phyloP scores from a whole-genome alignment of 78 protist species.

The Chrysochromulina tobinii region DNA sequence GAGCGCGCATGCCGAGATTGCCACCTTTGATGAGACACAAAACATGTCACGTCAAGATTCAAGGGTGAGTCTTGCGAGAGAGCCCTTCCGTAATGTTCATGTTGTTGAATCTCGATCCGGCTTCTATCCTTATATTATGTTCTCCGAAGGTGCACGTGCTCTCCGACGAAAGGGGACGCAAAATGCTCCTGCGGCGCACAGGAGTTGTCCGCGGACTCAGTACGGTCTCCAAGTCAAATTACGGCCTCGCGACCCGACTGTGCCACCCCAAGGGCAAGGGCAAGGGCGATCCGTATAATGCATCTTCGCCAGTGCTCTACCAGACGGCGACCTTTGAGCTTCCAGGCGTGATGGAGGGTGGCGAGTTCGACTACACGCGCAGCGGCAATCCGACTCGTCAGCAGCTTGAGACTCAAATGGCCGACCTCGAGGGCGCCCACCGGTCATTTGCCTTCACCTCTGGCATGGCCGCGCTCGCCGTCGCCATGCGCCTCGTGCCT shows the following conservation, averaged over 20 bases:
- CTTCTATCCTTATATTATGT: too few species aligned
- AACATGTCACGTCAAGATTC: too few species aligned
- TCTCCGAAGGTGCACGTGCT: too few species aligned
- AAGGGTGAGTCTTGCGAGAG: too few species aligned
- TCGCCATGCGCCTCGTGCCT: neutral
- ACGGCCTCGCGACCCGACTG: neutral
- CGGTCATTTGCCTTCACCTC: slow-evolving; percentile 17
- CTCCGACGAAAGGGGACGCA: too few species aligned
- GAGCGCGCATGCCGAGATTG: too few species aligned
- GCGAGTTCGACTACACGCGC: slow-evolving; percentile 73
- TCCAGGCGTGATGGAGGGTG: slow-evolving; percentile 42
- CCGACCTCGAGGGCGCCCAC: slow-evolving; percentile 54
- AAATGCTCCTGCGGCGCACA: too few species aligned
- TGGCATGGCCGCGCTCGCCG: slow-evolving; percentile 45
- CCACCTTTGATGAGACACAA: too few species aligned
- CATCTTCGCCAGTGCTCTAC: neutral
- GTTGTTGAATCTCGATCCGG: too few species aligned
- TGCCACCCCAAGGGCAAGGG: neutral
- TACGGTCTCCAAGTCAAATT: too few species aligned
- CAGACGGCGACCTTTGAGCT: slow-evolving; percentile 76
- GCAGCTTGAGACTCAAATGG: slow-evolving; percentile 49
- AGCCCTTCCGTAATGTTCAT: too few species aligned
- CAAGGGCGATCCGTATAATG: neutral
- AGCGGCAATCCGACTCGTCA: slow-evolving; percentile 68
- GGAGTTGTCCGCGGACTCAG: too few species aligned